phyloP scores from a whole-genome alignment of 768 basidiomycete genomes.

The Strobilomyces dryophilus region DNA sequence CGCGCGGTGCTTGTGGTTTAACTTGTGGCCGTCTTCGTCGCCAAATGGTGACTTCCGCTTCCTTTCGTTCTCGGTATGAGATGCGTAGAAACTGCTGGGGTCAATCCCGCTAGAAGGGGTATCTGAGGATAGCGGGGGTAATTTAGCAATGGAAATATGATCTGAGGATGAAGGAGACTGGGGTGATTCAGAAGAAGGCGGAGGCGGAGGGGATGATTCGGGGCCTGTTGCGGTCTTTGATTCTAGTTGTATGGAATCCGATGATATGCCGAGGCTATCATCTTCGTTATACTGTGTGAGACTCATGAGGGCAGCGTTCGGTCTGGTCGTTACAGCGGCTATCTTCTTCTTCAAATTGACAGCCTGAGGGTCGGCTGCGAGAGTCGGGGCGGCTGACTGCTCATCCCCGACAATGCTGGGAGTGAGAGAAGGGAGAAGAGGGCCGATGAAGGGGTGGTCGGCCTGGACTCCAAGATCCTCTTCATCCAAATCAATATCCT shows the following conservation, averaged over 20 bases:
- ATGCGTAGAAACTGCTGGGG: slow-evolving; percentile 39
- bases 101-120: slow-evolving; percentile 25
- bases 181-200: slow-evolving; percentile 32
- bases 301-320: slow-evolving; percentile 34
- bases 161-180: slow-evolving; percentile 29
- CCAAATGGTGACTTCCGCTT: slow-evolving; percentile 40
- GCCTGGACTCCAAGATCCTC: slow-evolving; percentile 50
- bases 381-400: slow-evolving; percentile 13
- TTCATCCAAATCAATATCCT: slow-evolving; percentile 41
- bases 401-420: slow-evolving; percentile 13
- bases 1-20: slow-evolving; percentile 17
- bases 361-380: slow-evolving; percentile 48
- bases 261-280: slow-evolving; percentile 29
- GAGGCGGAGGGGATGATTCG: slow-evolving; percentile 30
- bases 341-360: slow-evolving; percentile 51
- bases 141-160: slow-evolving; percentile 19
- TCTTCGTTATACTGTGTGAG: slow-evolving; percentile 43
- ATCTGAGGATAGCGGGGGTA: slow-evolving; percentile 19
- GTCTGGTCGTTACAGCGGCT: slow-evolving; percentile 30
- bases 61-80: slow-evolving; percentile 23
- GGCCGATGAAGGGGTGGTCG: slow-evolving; percentile 57
- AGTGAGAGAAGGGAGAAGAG: slow-evolving; percentile 52
- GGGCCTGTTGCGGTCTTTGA: slow-evolving; percentile 17
- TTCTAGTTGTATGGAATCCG: slow-evolving; percentile 14
- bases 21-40: slow-evolving; percentile 26